Conservation (phyloP, 1,284 basidiomycete species). For the Lignosus rhinocerotis region DNA sequence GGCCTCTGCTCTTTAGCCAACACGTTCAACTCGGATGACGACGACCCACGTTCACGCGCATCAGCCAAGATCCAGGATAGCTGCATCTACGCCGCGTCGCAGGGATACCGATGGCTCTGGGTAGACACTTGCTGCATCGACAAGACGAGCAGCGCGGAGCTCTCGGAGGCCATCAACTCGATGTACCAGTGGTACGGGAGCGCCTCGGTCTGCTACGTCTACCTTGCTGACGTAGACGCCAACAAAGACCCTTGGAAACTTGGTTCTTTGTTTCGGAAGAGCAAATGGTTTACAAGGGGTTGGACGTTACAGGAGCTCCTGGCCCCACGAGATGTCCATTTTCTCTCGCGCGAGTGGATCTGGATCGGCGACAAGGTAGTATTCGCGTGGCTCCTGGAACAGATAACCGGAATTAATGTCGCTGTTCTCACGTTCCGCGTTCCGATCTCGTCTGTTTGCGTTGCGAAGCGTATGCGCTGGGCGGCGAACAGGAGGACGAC, state of each 20-base stretch:
- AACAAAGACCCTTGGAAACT: background rate
- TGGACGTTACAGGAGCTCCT: slow-evolving; percentile 7
- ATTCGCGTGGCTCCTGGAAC: background rate
- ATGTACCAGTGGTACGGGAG: slow-evolving; percentile 2
- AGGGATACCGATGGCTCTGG: slow-evolving; percentile 1
- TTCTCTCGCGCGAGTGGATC: slow-evolving; percentile 1
- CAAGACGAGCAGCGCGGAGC: slow-evolving; percentile 11
- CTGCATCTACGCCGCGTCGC: background rate
- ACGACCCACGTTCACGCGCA: background rate
- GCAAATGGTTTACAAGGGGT: slow-evolving; percentile 7
- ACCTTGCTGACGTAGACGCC: background rate
- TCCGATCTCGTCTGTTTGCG: background rate
- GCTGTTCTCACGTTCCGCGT: background rate
- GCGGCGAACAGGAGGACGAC: background rate
- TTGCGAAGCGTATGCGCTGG: slow-evolving; percentile 3
- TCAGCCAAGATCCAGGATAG: background rate
- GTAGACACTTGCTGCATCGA: slow-evolving; percentile 8
- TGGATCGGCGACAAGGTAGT: background rate
- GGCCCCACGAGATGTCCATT: background rate
- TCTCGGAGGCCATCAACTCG: slow-evolving; percentile 9
- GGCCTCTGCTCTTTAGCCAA: background rate
- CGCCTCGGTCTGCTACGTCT: slow-evolving; percentile 6
- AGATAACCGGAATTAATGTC: background rate
- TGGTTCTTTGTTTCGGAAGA: background rate
- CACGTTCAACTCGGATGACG: background rate